phyloP scores from a whole-genome alignment of 75 land plant genomes.

The Sequoia sempervirens region DNA sequence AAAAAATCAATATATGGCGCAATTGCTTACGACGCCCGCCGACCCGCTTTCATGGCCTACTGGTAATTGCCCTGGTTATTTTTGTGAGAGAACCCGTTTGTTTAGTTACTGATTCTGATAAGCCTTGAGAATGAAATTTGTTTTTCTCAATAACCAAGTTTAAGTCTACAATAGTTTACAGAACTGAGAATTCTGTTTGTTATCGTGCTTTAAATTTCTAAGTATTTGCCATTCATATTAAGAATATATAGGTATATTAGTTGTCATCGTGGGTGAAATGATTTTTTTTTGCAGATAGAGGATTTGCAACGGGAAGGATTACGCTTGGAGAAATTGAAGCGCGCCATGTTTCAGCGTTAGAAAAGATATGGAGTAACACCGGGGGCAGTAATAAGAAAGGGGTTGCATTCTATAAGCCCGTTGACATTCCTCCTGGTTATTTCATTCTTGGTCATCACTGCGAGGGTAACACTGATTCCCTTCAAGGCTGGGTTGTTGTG shows the following conservation, averaged over 20 bases:
- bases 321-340: constrained; percentile 22
- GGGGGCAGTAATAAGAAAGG: constrained; percentile 18
- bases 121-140: not conserved
- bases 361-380: constrained; percentile 20
- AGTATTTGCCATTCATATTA: not conserved
- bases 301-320: constrained; percentile 23
- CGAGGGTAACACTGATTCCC: constrained; percentile 10
- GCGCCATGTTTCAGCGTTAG: constrained; percentile 10
- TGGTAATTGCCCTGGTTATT: not conserved
- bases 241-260: not conserved
- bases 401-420: constrained; percentile 32
- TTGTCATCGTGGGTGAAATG: not conserved
- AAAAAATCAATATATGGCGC: too few species aligned
- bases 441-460: constrained; percentile 14
- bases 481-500: constrained; percentile 19
- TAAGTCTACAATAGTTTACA: not conserved
- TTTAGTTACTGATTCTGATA: not conserved
- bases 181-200: not conserved
- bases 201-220: not conserved
- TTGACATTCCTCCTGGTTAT: constrained; percentile 24
- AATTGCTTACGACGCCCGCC: not conserved
- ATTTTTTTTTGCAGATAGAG: constrained; percentile 25
- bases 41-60: not conserved
- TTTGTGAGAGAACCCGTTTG: not conserved
- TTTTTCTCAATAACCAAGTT: not conserved